phyloP scores from a whole-genome alignment of 257 asterid species.

The Jasminum sambac region DNA sequence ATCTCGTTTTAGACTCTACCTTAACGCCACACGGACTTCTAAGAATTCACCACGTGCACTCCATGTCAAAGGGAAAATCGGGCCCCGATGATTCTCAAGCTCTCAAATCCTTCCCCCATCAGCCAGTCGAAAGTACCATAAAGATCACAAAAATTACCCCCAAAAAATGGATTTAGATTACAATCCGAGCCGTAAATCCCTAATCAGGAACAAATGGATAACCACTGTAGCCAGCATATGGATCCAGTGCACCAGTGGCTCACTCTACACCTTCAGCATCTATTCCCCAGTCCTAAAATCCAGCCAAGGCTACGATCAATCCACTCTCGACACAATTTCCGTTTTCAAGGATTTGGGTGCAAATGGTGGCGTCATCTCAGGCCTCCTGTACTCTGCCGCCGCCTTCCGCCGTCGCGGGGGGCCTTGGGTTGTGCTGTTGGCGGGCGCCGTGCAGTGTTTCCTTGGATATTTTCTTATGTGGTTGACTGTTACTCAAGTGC shows the following conservation, averaged over 20 bases:
- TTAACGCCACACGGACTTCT: no score
- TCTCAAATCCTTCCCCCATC: background rate
- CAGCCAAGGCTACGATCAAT: conserved; percentile 69
- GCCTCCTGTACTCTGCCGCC: conserved; percentile 67
- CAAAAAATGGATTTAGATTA: conserved; percentile 39
- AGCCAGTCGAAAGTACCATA: background rate
- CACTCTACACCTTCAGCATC: conserved; percentile 86
- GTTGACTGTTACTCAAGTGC: conserved; percentile 44
- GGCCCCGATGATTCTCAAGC: background rate
- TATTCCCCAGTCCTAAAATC: conserved; percentile 73
- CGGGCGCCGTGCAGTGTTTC: conserved; percentile 80
- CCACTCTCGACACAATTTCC: conserved; percentile 72
- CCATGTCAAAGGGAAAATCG: background rate
- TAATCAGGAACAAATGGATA: conserved; percentile 63
- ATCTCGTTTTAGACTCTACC: no score
- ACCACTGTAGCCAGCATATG: conserved; percentile 78
- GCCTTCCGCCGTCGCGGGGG: conserved; percentile 29
- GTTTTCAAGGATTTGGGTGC: conserved; percentile 91
- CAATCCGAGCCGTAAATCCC: conserved; percentile 54
- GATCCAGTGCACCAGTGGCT: conserved; percentile 91
- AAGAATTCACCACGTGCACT: no score
- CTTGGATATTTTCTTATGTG: conserved; percentile 75
- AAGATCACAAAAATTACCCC: background rate
- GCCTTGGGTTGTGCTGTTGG: conserved; percentile 75
- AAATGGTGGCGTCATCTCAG: conserved; percentile 78